phyloP scores from a whole-genome alignment of 148 eudicot genomes.

The Dianthus caryophyllus region DNA sequence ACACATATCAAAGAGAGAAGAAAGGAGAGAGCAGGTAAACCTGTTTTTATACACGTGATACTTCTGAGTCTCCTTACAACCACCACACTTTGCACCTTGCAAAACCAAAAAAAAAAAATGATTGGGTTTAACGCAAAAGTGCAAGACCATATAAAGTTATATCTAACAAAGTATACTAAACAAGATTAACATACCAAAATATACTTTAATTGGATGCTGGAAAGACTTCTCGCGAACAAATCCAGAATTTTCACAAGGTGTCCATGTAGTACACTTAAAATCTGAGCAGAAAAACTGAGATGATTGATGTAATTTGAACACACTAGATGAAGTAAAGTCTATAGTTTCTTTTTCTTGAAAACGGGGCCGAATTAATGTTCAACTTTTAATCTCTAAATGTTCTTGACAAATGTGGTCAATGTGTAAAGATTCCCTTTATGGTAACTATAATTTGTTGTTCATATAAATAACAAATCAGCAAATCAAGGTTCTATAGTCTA shows the following conservation, averaged over 20 bases:
- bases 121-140: slow-evolving; percentile 1
- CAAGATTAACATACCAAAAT: slow-evolving; percentile 56
- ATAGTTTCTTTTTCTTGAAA: too few species aligned
- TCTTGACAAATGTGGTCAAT: background rate
- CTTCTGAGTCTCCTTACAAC: slow-evolving; percentile 76
- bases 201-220: slow-evolving; percentile 86
- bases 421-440: background rate
- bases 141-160: background rate
- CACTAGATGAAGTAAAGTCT: background rate
- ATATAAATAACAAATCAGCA: background rate
- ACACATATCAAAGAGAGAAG: background rate
- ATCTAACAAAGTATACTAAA: background rate
- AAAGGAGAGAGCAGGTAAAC: slow-evolving; percentile 26
- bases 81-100: slow-evolving; percentile 83
- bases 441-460: background rate
- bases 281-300: slow-evolving; percentile 36
- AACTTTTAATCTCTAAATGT: background rate
- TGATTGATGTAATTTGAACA: slow-evolving; percentile 1
- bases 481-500: slow-evolving; percentile 21
- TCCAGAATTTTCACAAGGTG: slow-evolving; percentile 49
- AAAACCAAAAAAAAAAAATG: slow-evolving; percentile 16
- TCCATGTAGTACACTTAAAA: slow-evolving; percentile 69
- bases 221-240: slow-evolving; percentile 59
- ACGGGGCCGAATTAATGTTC: too few species aligned
- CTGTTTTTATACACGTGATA: slow-evolving; percentile 65